Percentiles rank a stretch among this genome's conserved stretches.
These are phyloP conservation scores for Myxozyma lipomycoides DNA, from an alignment of 805 yeast genomes.

Conservation along the genomic window DNA sequence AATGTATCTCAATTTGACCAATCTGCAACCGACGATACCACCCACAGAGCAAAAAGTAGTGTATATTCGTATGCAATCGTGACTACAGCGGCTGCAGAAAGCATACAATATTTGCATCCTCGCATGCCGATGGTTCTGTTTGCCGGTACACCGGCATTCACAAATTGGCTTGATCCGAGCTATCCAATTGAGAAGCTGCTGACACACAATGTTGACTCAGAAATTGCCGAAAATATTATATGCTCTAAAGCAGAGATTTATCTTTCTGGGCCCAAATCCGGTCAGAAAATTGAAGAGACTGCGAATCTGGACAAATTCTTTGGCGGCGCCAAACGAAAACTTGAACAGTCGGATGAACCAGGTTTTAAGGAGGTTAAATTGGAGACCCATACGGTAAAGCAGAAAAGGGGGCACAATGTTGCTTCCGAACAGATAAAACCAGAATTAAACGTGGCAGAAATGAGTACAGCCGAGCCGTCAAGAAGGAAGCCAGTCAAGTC, in stretches of 20 bases:
- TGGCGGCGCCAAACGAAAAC: neutral
- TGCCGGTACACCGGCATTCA: constrained; percentile 54
- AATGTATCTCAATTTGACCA: constrained; percentile 36
- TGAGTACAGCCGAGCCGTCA: too few relatives aligned
- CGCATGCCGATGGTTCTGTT: constrained; percentile 73
- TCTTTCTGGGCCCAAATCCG: constrained; percentile 18
- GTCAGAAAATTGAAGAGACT: constrained; percentile 7
- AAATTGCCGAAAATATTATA: constrained; percentile 2
- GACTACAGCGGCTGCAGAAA: constrained; percentile 65
- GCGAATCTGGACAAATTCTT: constrained; percentile 5
- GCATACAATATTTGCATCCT: constrained; percentile 63
- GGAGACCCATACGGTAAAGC: neutral
- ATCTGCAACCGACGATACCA: constrained; percentile 1
- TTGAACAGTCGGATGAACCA: too few relatives aligned
- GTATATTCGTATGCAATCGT: constrained; percentile 43
- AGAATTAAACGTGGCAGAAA: too few relatives aligned
- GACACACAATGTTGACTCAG: constrained; percentile 40
- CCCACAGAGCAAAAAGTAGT: neutral
- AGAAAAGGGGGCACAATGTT: neutral
- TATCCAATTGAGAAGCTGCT: constrained; percentile 45
- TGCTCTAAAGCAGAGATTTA: constrained; percentile 20
- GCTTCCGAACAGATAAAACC: too few relatives aligned
- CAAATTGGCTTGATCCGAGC: constrained; percentile 58
- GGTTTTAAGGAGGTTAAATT: neutral
- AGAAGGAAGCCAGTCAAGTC: too few relatives aligned